These are phyloP conservation scores for Pythium volutum DNA, from an alignment of 352 stramenopile genomes.

Conservation along the genomic window DNA sequence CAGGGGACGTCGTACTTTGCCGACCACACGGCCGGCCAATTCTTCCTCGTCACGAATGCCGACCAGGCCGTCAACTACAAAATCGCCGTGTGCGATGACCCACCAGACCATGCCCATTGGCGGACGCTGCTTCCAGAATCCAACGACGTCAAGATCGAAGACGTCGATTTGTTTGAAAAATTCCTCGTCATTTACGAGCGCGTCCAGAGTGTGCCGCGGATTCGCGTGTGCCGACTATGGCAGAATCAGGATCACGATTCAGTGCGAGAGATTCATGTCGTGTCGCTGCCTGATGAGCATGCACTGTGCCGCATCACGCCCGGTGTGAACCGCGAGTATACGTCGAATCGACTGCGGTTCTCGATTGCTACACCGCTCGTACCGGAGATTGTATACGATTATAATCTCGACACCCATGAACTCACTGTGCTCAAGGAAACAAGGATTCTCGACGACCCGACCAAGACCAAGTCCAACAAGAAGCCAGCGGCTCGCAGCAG, in stretches of 20 bases:
- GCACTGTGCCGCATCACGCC: constrained; percentile 59
- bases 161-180: constrained; percentile 82
- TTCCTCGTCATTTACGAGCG: constrained; percentile 84
- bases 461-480: neutral
- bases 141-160: constrained; percentile 80
- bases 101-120: constrained; percentile 27
- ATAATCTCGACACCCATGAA: constrained; percentile 50
- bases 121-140: constrained; percentile 50
- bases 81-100: constrained; percentile 34
- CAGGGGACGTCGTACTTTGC: constrained; percentile 79
- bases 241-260: neutral
- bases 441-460: neutral
- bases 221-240: constrained; percentile 69
- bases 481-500: neutral
- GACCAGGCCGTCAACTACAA: constrained; percentile 77
- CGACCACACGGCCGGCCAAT: constrained; percentile 62
- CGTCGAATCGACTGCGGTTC: constrained; percentile 55
- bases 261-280: constrained; percentile 31
- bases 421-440: constrained; percentile 61
- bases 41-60: constrained; percentile 84
- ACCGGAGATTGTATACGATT: constrained; percentile 78
- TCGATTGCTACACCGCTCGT: constrained; percentile 70
- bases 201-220: constrained; percentile 58
- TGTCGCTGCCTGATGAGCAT: constrained; percentile 55
- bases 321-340: constrained; percentile 81